Evolutionary conservation across 2,329 filamentous ascomycete genomes (phyloP), one percentile per base, ranked within the genome.

Genomic region (Fusarium musae): DNA sequence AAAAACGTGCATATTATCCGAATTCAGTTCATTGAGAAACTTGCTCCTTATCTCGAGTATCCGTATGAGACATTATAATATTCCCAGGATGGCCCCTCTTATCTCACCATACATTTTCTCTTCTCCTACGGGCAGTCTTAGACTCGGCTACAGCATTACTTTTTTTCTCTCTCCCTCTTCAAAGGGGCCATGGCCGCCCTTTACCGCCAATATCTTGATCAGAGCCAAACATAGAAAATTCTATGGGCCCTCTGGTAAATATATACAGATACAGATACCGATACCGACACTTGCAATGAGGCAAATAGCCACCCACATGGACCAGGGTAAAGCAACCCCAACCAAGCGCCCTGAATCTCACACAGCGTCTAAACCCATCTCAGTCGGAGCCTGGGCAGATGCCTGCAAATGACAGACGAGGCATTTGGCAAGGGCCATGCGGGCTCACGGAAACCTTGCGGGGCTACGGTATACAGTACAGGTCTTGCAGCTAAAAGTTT

Each of bases 281-380:
- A 58, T 36, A 67, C 39, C 37, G 16, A 52, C 39, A 37, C 42
- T 49, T 49, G 62, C 63, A 39, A 47, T n/a, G 57, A 66, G 65
- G 56, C 57, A 63, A 69, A 44, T 63, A 62, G 63, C 60, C 66
- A 59, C 46, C 46, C 53, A 43, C 36, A 23, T 62, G 42, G 50
- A 56, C 59, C 63, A 59, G 66, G 72, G 60, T 70, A 23, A 70
- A 66, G 34, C 30, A 49, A 61, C 60, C 49, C 62, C 39, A 49
- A 66, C 42, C 73, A 77, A 74, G 72, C 74, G 66, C 75, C 75
- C 75, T 75, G 72, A 74, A 72, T 61, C 63, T 72, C 75, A 69
- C 75, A 77, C 75, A 73, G 63, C 62, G 37, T 61, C 63, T 70
- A 72, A 64, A 56, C 70, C 69, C 59, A 36, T 76, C 67, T 66